Conservation (phyloP, 768 basidiomycete species). For the Russula earlei region DNA sequence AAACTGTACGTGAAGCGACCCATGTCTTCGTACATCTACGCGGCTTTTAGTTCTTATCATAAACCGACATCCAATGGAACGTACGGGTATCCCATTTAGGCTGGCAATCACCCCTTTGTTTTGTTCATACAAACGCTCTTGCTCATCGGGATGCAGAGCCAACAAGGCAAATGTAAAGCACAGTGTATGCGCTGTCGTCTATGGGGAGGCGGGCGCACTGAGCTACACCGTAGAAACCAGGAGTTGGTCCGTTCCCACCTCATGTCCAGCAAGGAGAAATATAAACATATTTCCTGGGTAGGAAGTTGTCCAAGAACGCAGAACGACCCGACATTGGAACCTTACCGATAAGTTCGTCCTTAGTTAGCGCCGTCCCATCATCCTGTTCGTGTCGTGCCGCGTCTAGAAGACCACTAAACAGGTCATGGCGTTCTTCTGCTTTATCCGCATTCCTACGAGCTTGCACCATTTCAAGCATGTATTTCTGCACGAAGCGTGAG, state of each 20-base stretch:
- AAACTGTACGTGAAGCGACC: neutral
- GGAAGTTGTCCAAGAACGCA: no score
- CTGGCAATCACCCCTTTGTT: constrained; percentile 27
- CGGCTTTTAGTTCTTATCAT: neutral
- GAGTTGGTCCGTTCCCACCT: constrained; percentile 13
- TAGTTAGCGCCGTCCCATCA: constrained; percentile 10
- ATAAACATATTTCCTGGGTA: constrained; percentile 24
- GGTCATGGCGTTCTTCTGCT: constrained; percentile 21
- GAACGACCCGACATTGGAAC: no score
- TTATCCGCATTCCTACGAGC: constrained; percentile 12
- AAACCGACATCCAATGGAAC: neutral
- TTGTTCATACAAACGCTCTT: constrained; percentile 31
- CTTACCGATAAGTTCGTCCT: neutral
- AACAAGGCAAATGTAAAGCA: constrained; percentile 33
- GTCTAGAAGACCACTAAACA: constrained; percentile 24
- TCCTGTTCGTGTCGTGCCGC: constrained; percentile 19
- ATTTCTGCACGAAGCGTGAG: constrained; percentile 9
- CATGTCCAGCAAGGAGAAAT: constrained; percentile 29
- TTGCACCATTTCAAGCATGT: constrained; percentile 25
- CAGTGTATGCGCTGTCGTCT: constrained; percentile 33
- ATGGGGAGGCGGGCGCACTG: neutral
- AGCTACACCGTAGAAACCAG: neutral
- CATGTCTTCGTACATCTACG: neutral
- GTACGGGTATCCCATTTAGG: constrained; percentile 1
- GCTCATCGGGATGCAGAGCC: constrained; percentile 34